These are phyloP conservation scores for Geotrichum carabidarum DNA, from an alignment of 1,139 yeast species.

Conservation along the genomic window DNA sequence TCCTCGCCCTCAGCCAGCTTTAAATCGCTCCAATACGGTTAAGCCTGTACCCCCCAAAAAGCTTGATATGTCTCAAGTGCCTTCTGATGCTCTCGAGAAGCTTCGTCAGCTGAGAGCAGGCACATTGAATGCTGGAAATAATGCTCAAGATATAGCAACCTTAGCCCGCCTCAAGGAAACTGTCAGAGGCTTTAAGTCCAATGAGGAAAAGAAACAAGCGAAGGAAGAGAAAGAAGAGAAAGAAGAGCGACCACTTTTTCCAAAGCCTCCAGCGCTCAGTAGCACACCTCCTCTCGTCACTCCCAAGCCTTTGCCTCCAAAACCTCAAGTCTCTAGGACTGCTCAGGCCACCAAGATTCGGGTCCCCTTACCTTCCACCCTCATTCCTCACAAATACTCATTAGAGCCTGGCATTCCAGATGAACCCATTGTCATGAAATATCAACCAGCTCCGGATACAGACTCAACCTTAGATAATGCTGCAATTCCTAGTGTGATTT, in stretches of 20 bases:
- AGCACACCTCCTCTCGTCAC: neutral
- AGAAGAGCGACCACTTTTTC: conserved; percentile 6
- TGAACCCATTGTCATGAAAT: conserved; percentile 11
- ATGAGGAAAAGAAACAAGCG: neutral
- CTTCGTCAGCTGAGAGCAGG: conserved; percentile 28
- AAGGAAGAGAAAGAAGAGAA: conserved; percentile 1
- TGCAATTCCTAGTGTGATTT: conserved; percentile 12
- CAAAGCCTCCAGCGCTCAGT: conserved; percentile 1
- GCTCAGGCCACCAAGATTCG: conserved; percentile 4
- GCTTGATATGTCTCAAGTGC: neutral
- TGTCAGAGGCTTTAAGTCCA: neutral
- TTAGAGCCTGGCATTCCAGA: conserved; percentile 12
- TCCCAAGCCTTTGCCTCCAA: conserved; percentile 1
- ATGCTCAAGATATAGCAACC: neutral
- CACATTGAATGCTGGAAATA: conserved; percentile 1
- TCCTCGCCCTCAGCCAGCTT: neutral
- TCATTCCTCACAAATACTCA: conserved; percentile 14
- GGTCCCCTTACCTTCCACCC: conserved; percentile 17
- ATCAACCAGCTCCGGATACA: conserved; percentile 6
- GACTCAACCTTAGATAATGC: conserved; percentile 9
- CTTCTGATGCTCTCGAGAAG: conserved; percentile 26
- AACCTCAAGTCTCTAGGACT: conserved; percentile 3
- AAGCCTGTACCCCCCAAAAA: conserved; percentile 17
- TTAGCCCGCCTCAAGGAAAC: neutral
- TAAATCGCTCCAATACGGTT: conserved; percentile 1